Base-by-base conservation (phyloP, 495 filamentous ascomycete genomes). In the Aspergillus leporis region DNA sequence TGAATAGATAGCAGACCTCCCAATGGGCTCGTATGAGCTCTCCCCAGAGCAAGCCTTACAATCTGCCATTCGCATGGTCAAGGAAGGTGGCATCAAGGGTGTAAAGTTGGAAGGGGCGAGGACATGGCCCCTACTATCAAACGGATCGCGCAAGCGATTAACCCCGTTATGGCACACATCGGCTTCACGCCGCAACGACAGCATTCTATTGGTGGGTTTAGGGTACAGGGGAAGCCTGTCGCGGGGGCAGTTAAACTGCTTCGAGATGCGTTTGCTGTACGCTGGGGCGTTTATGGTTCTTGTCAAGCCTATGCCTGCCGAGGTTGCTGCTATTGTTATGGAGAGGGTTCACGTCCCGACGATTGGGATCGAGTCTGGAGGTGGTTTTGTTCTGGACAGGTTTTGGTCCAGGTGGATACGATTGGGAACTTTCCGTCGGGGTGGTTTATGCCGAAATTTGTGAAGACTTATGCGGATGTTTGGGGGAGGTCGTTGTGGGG, bases 381-480 rank as follows among this genome's bases (percentile, higher is more conserved):
- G 89, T 60, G 92, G 90, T 9, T 96, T n/a, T n/a, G 91, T 70
- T 93, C 91, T 0, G 94, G 95, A 0, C 94, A 99, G 68, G 95
- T 99, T 16, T 81, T 99, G 7, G 94, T 99, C 34, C 94, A 98
- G 74, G 83, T 93, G 55, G 94, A 99, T 73, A 96, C 98, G 94
- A 82, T 85, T 9, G 94, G 94, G 25, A 90, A 97, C 69, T 98
- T 93, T 68, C 91, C 92, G 10, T 90, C 93, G 0, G 94, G 94
- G 16, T 82, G 94, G 23, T 93, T 91, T 67, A 74, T 99, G 34
- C 93, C 94, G 6, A 97, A 94, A 74, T 99, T 99, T 68, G 94
- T 97, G 60, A 99, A 97, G 79, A 82, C 88, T 70, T 99, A 93
- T 74, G 94, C 91, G 21, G 85, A 97, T 68, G 90, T 97, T 13